A percentile compares a stretch with the other conserved stretches of the same genome.
These are phyloP conservation scores for Aspergillus alliaceus DNA, from an alignment of 2,329 filamentous ascomycete genomes.

Conservation along the genomic window DNA sequence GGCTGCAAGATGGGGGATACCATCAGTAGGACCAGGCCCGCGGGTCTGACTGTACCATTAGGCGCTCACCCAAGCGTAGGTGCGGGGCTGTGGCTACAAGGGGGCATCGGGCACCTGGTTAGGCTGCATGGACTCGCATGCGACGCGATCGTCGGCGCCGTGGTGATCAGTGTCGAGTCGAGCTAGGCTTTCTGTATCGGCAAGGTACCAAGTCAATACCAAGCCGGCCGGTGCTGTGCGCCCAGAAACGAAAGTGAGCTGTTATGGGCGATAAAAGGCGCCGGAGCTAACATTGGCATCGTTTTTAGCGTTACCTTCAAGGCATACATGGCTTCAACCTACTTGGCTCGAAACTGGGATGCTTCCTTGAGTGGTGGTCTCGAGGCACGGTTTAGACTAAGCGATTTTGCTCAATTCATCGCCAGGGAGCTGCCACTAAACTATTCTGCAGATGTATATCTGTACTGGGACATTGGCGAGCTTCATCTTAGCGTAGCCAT, in stretches of 20 bases:
- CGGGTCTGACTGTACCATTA: slow-evolving; percentile 57
- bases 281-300: slow-evolving; percentile 61
- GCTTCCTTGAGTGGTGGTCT: slow-evolving; percentile 24
- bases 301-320: slow-evolving; percentile 56
- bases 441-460: slow-evolving; percentile 56
- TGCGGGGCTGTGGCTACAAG: slow-evolving; percentile 63
- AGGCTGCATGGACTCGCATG: slow-evolving; percentile 58
- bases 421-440: slow-evolving; percentile 43
- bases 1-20: slow-evolving; percentile 60
- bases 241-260: slow-evolving; percentile 52
- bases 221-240: slow-evolving; percentile 43
- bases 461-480: slow-evolving; percentile 51
- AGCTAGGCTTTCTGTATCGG: slow-evolving; percentile 54
- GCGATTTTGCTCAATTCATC: slow-evolving; percentile 33
- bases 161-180: slow-evolving; percentile 55
- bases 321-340: slow-evolving; percentile 45
- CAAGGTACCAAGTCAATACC: slow-evolving; percentile 48
- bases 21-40: slow-evolving; percentile 47
- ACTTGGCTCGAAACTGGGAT: slow-evolving; percentile 44
- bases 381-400: slow-evolving; percentile 40
- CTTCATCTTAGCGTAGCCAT: slow-evolving; percentile 55
- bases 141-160: slow-evolving; percentile 61
- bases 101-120: slow-evolving; percentile 62
- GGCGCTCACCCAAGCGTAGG: slow-evolving; percentile 65
- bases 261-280: slow-evolving; percentile 60